Evolutionary conservation across 371 early-diverging fungal species (phyloP).

Genomic region (Mucor mucedo): DNA sequence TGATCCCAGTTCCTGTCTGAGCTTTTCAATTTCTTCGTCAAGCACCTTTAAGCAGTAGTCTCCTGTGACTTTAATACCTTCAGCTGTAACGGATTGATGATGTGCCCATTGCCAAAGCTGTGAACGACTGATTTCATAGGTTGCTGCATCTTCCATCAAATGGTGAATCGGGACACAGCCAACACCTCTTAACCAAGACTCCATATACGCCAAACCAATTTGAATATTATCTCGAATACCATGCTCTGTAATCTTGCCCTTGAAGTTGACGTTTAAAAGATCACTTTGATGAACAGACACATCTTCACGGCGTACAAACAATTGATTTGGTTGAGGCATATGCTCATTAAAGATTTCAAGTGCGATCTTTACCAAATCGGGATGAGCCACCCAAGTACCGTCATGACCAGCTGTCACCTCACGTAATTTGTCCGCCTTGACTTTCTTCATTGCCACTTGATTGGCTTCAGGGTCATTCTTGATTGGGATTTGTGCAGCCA

Average conservation of each 20-base stretch:
- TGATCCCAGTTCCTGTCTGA: slow-evolving; percentile 67
- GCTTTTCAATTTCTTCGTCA: slow-evolving; percentile 82
- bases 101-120: slow-evolving; percentile 97
- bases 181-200: slow-evolving; percentile 92
- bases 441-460: slow-evolving; percentile 91
- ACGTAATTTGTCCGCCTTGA: slow-evolving; percentile 90
- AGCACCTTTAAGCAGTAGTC: slow-evolving; percentile 76
- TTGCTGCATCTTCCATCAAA: slow-evolving; percentile 67
- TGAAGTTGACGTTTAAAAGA: slow-evolving; percentile 81
- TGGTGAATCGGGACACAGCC: slow-evolving; percentile 94
- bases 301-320: slow-evolving; percentile 89
- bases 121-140: slow-evolving; percentile 96
- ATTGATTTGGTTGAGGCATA: slow-evolving; percentile 96
- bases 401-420: slow-evolving; percentile 95
- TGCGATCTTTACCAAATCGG: slow-evolving; percentile 90
- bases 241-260: slow-evolving; percentile 83
- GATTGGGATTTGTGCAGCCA: slow-evolving; percentile 98
- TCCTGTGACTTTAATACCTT: slow-evolving; percentile 80
- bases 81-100: slow-evolving; percentile 81
- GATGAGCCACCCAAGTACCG: slow-evolving; percentile 98
- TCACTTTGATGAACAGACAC: slow-evolving; percentile 84
- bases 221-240: slow-evolving; percentile 92
- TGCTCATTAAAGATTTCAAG: slow-evolving; percentile 87
- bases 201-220: slow-evolving; percentile 93
- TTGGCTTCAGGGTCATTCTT: slow-evolving; percentile 88